phyloP scores from a whole-genome alignment of 1,284 basidiomycete genomes.

The Sporisorium iseilematis-ciliati region DNA sequence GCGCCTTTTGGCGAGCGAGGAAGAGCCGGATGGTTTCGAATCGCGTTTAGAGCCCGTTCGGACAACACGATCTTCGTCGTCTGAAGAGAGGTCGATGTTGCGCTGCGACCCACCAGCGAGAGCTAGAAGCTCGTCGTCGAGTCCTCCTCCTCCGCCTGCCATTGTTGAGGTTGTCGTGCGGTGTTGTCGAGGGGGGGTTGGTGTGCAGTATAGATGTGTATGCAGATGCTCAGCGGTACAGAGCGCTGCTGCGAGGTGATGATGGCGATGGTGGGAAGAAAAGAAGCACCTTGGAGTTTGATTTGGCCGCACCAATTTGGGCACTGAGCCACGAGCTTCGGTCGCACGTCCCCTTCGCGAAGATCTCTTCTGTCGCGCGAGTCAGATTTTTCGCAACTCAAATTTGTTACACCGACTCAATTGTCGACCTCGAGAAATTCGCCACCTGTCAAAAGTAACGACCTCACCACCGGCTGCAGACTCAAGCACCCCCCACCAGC shows the following conservation, averaged over 20 bases:
- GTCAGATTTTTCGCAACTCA: neutral
- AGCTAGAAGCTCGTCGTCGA: conserved; percentile 78
- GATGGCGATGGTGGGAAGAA: neutral
- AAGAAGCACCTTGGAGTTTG: no score
- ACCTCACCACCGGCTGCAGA: no score
- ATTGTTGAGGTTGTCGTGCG: conserved; percentile 24
- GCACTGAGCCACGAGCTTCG: no score
- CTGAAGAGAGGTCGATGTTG: conserved; percentile 75
- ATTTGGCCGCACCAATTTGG: no score
- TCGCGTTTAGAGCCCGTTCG: conserved; percentile 64
- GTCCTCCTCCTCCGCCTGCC: conserved; percentile 70
- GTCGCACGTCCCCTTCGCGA: no score
- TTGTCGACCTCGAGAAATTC: neutral
- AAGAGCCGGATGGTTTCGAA: conserved; percentile 10
- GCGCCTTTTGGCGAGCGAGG: conserved; percentile 40
- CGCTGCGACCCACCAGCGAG: conserved; percentile 76
- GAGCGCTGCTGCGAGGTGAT: neutral
- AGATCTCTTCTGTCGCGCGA: neutral
- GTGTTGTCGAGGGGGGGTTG: neutral
- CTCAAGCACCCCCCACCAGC: no score
- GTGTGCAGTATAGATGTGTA: neutral
- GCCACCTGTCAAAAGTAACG: conserved; percentile 1
- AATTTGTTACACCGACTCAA: neutral
- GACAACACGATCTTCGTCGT: conserved; percentile 71
- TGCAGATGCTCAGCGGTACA: neutral